A percentile compares a stretch with the other conserved stretches of the same genome.
phyloP scores from a whole-genome alignment of 1,139 yeast genomes.

The Yamadazyma triangularis region DNA sequence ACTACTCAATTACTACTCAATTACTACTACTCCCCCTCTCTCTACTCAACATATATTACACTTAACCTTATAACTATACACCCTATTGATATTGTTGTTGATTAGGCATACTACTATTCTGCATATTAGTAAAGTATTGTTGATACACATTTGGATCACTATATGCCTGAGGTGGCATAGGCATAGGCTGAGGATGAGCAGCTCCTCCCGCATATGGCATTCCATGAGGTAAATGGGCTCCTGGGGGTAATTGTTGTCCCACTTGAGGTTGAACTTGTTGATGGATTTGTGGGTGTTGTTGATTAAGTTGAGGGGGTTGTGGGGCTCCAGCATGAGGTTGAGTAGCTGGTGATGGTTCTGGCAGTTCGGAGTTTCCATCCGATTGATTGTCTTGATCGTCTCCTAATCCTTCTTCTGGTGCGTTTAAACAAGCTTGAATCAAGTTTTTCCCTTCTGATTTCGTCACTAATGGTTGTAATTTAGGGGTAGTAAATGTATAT shows the following conservation, averaged over 20 bases:
- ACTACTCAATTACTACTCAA: no score
- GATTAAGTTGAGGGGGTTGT: slow-evolving; percentile 20
- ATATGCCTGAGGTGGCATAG: slow-evolving; percentile 24
- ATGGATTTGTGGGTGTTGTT: slow-evolving; percentile 15
- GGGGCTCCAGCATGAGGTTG: slow-evolving; percentile 27
- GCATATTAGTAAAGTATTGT: slow-evolving; percentile 57
- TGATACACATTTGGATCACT: slow-evolving; percentile 47
- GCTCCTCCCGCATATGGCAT: slow-evolving; percentile 34
- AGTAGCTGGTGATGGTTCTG: slow-evolving; percentile 28
- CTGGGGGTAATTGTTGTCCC: slow-evolving; percentile 45
- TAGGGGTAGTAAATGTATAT: slow-evolving; percentile 97
- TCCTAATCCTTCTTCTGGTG: slow-evolving; percentile 67
- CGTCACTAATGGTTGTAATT: slow-evolving; percentile 94
- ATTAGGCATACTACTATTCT: slow-evolving; percentile 43
- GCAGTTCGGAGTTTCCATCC: slow-evolving; percentile 43
- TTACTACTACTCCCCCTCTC: no score
- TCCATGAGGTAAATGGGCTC: slow-evolving; percentile 43
- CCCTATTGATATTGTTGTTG: slow-evolving; percentile 33
- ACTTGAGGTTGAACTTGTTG: slow-evolving; percentile 29
- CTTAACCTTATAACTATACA: no score
- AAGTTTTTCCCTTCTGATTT: slow-evolving; percentile 95
- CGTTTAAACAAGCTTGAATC: slow-evolving; percentile 95
- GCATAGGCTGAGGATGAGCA: slow-evolving; percentile 28
- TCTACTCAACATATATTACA: slow-evolving; percentile 8
- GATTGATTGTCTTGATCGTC: slow-evolving; percentile 66